A percentile compares a stretch with the other conserved stretches of the same genome.
Evolutionary conservation across 495 filamentous ascomycete species (phyloP).

Genomic region (Penicillium turbatum): DNA sequence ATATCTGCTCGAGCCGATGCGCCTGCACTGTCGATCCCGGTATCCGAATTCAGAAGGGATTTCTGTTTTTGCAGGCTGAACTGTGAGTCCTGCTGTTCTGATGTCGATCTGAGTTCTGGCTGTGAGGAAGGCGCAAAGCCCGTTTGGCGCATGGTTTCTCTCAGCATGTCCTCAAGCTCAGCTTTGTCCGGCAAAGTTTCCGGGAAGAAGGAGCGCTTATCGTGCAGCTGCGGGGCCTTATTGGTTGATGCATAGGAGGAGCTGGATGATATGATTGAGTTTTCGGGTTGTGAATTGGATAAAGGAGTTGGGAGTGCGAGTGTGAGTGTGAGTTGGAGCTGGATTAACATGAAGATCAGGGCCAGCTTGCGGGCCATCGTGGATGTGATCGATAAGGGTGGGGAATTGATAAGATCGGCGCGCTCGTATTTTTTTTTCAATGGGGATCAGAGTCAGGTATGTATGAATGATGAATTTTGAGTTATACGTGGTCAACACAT

Average conservation of each 20-base stretch:
- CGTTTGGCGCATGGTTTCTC: slow-evolving; percentile 17
- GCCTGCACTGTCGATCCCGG: slow-evolving; percentile 16
- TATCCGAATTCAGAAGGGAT: slow-evolving; percentile 12
- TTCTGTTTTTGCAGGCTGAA: background rate
- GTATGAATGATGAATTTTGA: too few species aligned
- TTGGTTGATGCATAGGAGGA: background rate
- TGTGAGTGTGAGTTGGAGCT: background rate
- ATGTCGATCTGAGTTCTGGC: background rate
- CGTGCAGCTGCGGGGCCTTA: slow-evolving; percentile 2
- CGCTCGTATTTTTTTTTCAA: background rate
- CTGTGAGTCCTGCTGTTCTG: background rate
- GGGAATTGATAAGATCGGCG: background rate
- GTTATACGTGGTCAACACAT: too few species aligned
- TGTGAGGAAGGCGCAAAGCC: slow-evolving; percentile 3
- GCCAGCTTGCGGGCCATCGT: background rate
- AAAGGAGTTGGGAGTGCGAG: background rate
- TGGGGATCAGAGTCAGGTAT: too few species aligned
- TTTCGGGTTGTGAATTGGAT: background rate
- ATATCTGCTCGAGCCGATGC: background rate
- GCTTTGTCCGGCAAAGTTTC: slow-evolving; percentile 18
- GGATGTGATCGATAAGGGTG: background rate
- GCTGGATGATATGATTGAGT: background rate
- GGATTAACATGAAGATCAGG: background rate
- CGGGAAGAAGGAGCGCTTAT: slow-evolving; percentile 20
- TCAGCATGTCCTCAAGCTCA: slow-evolving; percentile 9